Conservation (phyloP, 1,139 yeast species). For the Kodamaea suecica region DNA sequence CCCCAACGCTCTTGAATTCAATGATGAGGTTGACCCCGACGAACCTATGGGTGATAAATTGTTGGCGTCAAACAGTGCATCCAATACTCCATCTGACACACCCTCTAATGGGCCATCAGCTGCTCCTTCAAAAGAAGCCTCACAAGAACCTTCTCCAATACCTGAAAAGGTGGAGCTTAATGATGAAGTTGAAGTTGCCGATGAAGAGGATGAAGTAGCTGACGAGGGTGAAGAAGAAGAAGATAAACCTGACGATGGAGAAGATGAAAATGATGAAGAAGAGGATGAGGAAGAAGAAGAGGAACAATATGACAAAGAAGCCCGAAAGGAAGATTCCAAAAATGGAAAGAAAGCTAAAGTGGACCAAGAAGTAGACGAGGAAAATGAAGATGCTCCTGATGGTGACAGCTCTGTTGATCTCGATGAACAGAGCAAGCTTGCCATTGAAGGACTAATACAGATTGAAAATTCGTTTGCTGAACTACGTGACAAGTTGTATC, state of each 20-base stretch:
- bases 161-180: not conserved
- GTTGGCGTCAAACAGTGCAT: not conserved
- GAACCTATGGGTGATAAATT: not conserved
- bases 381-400: conserved; percentile 12
- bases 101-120: too few relatives aligned
- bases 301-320: conserved; percentile 9
- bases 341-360: conserved; percentile 8
- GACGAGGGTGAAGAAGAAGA: conserved; percentile 6
- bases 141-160: not conserved
- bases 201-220: conserved; percentile 5
- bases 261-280: conserved; percentile 5
- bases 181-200: conserved; percentile 2
- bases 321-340: too few relatives aligned
- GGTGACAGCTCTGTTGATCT: conserved; percentile 37
- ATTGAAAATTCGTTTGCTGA: conserved; percentile 86
- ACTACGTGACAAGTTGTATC: conserved; percentile 73
- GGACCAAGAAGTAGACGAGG: conserved; percentile 13
- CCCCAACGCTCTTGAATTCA: too few relatives aligned
- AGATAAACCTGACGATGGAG: conserved; percentile 11
- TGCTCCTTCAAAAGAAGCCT: not conserved
- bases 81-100: not conserved
- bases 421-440: conserved; percentile 56
- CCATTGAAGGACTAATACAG: conserved; percentile 64
- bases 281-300: conserved; percentile 12
- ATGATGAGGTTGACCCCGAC: too few relatives aligned